Conservation (phyloP, 2,329 filamentous ascomycete genomes). For the Botrytis deweyae region DNA sequence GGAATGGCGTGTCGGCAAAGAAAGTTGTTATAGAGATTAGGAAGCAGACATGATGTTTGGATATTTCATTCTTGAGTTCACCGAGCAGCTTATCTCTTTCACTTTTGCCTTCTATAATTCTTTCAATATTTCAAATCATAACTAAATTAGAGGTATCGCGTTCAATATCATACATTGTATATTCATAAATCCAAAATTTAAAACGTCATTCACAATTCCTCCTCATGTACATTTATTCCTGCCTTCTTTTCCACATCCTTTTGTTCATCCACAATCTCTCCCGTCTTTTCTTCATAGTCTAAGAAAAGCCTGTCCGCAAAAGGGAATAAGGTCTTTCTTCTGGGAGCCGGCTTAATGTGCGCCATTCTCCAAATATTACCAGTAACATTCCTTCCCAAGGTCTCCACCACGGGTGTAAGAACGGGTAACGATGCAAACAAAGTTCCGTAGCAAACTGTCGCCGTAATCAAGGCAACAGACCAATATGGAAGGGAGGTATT, state of each 20-base stretch:
- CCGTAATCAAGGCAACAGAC: slow-evolving; percentile 18
- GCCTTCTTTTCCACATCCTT: slow-evolving; percentile 11
- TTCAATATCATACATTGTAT: background rate
- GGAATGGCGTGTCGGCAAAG: slow-evolving; percentile 44
- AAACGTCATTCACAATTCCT: background rate
- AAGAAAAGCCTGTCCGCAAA: slow-evolving; percentile 24
- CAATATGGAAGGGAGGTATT: slow-evolving; percentile 33
- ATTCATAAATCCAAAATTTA: background rate
- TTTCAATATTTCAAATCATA: background rate
- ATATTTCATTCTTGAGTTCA: background rate
- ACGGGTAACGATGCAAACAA: slow-evolving; percentile 24
- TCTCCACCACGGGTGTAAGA: slow-evolving; percentile 34
- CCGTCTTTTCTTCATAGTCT: background rate
- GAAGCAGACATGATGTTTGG: slow-evolving; percentile 5
- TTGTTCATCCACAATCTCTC: background rate
- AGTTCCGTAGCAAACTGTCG: slow-evolving; percentile 6
- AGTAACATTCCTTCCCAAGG: slow-evolving; percentile 29
- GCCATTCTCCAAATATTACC: slow-evolving; percentile 26
- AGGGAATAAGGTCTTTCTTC: slow-evolving; percentile 24
- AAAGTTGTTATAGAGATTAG: slow-evolving; percentile 44
- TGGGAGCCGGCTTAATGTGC: slow-evolving; percentile 20
- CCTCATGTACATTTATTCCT: background rate
- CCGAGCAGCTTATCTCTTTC: background rate
- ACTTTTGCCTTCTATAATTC: background rate
- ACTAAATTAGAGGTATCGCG: background rate